These are phyloP conservation scores for Biscogniauxia sp. DNA, from an alignment of 2,329 filamentous ascomycete genomes.

Conservation along the genomic window DNA sequence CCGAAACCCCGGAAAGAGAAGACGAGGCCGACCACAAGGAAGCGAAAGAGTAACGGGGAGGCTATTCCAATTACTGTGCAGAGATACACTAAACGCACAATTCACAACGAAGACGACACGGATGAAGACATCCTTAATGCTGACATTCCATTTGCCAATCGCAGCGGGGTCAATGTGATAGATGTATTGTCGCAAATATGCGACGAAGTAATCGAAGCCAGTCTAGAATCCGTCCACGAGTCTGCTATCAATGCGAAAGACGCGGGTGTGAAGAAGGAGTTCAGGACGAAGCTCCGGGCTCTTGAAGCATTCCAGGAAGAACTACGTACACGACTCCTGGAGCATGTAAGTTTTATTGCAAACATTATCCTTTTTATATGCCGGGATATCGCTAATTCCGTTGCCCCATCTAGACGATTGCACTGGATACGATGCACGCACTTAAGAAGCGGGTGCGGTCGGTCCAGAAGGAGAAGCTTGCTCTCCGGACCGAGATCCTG, in stretches of 20 bases:
- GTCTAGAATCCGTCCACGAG: slow-evolving; percentile 47
- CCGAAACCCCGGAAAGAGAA: slow-evolving; percentile 26
- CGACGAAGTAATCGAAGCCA: slow-evolving; percentile 56
- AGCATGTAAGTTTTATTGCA: slow-evolving; percentile 49
- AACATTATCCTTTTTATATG: not conserved
- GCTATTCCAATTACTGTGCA: slow-evolving; percentile 59
- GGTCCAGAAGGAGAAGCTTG: slow-evolving; percentile 55
- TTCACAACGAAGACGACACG: slow-evolving; percentile 38
- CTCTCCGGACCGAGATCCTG: slow-evolving; percentile 59
- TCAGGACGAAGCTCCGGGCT: slow-evolving; percentile 52
- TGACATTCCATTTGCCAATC: slow-evolving; percentile 53
- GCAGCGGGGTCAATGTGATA: slow-evolving; percentile 57
- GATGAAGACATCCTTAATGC: slow-evolving; percentile 43
- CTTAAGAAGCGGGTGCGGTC: slow-evolving; percentile 57
- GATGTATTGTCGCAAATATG: slow-evolving; percentile 63
- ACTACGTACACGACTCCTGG: slow-evolving; percentile 52
- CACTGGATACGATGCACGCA: slow-evolving; percentile 57
- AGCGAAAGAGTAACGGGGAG: slow-evolving; percentile 25
- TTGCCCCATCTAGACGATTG: slow-evolving; percentile 46
- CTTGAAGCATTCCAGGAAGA: slow-evolving; percentile 60
- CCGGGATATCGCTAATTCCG: not conserved
- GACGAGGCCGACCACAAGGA: slow-evolving; percentile 19
- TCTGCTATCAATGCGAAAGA: slow-evolving; percentile 42
- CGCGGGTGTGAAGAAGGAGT: slow-evolving; percentile 49
- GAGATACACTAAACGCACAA: slow-evolving; percentile 52